These are phyloP conservation scores for Eleusine coracana DNA, from an alignment of 176 grass and related monocot species.

Conservation along the genomic window DNA sequence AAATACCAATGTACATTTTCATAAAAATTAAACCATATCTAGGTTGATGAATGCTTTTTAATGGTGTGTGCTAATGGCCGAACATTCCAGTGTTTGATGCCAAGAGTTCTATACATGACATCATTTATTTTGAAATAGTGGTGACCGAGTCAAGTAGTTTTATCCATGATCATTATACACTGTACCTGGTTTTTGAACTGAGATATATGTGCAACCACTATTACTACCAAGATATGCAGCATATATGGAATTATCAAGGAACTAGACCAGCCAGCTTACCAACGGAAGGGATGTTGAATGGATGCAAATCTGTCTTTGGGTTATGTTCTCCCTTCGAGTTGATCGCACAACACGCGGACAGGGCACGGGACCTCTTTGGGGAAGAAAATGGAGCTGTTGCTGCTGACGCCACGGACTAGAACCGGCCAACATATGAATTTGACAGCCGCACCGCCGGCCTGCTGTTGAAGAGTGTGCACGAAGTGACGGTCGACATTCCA, in stretches of 20 bases:
- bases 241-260: neutral
- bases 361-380: neutral
- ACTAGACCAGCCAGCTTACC: neutral
- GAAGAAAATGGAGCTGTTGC: neutral
- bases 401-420: neutral
- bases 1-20: too few species aligned
- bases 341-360: neutral
- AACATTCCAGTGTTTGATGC: too few species aligned
- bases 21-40: too few species aligned
- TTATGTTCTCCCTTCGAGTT: slow-evolving; percentile 9
- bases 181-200: neutral
- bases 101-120: too few species aligned
- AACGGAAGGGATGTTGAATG: slow-evolving; percentile 34
- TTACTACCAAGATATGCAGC: neutral
- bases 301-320: slow-evolving; percentile 36
- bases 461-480: slow-evolving; percentile 27
- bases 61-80: too few species aligned
- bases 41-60: too few species aligned
- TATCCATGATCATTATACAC: neutral
- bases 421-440: neutral
- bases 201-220: neutral
- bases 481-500: slow-evolving; percentile 39
- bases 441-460: neutral
- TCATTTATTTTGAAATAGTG: too few species aligned
- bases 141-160: too few species aligned